phyloP scores from a whole-genome alignment of 129 eudicot species.

The Cynara cardunculus region DNA sequence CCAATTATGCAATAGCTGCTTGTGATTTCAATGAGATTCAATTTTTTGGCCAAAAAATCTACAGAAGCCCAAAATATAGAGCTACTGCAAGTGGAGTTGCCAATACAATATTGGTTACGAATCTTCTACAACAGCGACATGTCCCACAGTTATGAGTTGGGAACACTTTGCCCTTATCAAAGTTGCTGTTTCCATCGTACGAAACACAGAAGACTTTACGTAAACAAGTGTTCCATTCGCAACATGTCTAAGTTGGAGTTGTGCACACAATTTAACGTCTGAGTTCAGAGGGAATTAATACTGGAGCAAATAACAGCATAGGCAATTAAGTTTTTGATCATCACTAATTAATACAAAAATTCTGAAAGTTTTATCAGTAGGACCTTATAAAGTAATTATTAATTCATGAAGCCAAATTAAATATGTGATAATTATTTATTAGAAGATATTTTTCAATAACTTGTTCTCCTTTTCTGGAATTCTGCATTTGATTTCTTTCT shows the following conservation, averaged over 20 bases:
- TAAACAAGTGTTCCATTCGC: neutral
- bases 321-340: neutral
- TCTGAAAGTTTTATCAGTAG: neutral
- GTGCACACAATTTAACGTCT: neutral
- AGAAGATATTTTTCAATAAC: neutral
- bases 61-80: neutral
- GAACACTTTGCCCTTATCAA: neutral
- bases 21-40: neutral
- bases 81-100: neutral
- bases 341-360: slow-evolving; percentile 13
- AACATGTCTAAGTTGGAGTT: neutral
- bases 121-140: neutral
- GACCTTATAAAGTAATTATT: slow-evolving; percentile 5
- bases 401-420: neutral
- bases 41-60: neutral
- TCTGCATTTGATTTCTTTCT: neutral
- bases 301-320: neutral
- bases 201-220: neutral
- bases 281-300: neutral
- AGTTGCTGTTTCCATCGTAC: neutral
- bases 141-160: neutral
- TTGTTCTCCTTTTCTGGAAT: neutral
- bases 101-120: neutral
- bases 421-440: neutral
- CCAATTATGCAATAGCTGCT: neutral